Conservation (phyloP, 495 filamentous ascomycete genomes). For the Lasiosphaeris hirsuta region DNA sequence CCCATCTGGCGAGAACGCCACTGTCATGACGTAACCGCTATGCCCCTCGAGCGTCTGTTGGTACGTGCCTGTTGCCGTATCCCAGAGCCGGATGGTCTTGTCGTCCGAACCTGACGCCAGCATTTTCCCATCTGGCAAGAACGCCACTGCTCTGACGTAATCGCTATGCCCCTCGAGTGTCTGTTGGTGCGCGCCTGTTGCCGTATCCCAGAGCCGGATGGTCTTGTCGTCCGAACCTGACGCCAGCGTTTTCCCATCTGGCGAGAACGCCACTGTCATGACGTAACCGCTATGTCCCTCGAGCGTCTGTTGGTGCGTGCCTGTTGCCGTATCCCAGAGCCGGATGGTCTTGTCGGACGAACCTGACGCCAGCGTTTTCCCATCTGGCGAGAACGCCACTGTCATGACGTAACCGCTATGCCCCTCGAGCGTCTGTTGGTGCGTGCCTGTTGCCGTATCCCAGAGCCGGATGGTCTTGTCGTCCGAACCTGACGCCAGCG, state of each 20-base stretch:
- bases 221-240: constrained; percentile 23
- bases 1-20: constrained; percentile 39
- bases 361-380: constrained; percentile 24
- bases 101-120: constrained; percentile 31
- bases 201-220: constrained; percentile 8
- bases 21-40: constrained; percentile 14
- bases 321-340: constrained; percentile 34
- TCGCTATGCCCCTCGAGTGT: constrained; percentile 5
- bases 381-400: constrained; percentile 5
- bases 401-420: neutral
- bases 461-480: constrained; percentile 19
- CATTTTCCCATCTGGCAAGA: constrained; percentile 3
- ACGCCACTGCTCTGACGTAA: neutral
- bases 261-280: constrained; percentile 35
- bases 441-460: constrained; percentile 7
- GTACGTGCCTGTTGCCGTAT: constrained; percentile 19
- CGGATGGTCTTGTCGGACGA: constrained; percentile 30
- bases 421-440: neutral
- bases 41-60: constrained; percentile 11
- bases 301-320: constrained; percentile 7
- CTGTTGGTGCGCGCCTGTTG: neutral
- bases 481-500: constrained; percentile 15
- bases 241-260: constrained; percentile 23
- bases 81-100: constrained; percentile 36
- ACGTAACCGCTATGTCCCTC: constrained; percentile 15